Percentiles rank a stretch among this genome's conserved stretches.
Evolutionary conservation across 1,284 basidiomycete genomes (phyloP).

Genomic region (Thecaphora thlaspeos): DNA sequence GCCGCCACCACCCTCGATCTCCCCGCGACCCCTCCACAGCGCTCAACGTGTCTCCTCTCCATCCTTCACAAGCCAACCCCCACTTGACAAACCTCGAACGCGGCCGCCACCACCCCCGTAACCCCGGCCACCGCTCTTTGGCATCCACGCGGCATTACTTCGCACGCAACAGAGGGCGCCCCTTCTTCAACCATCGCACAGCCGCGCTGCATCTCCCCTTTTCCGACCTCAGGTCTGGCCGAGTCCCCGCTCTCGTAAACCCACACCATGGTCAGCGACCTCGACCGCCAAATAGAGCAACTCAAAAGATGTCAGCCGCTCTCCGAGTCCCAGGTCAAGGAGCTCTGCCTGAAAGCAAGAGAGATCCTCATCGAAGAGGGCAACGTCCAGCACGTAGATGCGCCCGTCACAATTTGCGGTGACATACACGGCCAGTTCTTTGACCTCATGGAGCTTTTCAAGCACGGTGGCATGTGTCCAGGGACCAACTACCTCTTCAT

Average conservation of each 20-base stretch:
- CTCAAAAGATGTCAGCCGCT: conserved; percentile 49
- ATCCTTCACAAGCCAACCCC: no score
- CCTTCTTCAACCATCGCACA: no score
- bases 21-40: no score
- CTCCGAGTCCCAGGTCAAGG: conserved; percentile 49
- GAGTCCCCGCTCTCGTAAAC: conserved; percentile 1
- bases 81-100: no score
- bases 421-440: conserved; percentile 99
- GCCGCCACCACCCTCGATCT: no score
- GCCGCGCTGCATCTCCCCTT: conserved; percentile 10
- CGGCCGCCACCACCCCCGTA: no score
- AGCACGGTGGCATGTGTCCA: conserved; percentile 89
- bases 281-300: conserved; percentile 52
- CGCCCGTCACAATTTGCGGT: conserved; percentile 96
- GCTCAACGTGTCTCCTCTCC: no score
- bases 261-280: conserved; percentile 35
- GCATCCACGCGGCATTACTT: no score
- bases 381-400: conserved; percentile 93
- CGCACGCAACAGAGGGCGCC: no score
- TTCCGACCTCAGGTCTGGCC: no score
- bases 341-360: conserved; percentile 85
- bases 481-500: conserved; percentile 98
- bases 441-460: conserved; percentile 95
- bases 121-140: no score
- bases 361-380: conserved; percentile 93